A percentile compares a stretch with the other conserved stretches of the same genome.
phyloP scores from a whole-genome alignment of 768 basidiomycete genomes.

The Gautieria morchelliformis region DNA sequence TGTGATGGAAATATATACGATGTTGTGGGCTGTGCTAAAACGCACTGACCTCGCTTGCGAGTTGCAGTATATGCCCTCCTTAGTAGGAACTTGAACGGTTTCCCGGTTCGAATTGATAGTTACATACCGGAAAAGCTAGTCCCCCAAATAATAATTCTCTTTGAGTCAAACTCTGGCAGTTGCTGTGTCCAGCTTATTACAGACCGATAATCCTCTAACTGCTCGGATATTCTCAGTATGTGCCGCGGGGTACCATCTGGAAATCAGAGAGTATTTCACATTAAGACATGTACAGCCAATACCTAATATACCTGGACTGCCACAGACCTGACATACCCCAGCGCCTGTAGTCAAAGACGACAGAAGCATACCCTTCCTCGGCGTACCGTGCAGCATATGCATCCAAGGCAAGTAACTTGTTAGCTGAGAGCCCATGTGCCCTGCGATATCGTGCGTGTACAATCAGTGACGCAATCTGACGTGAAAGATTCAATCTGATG shows the following conservation, averaged over 20 bases:
- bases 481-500: neutral
- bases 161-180: slow-evolving; percentile 11
- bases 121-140: neutral
- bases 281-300: neutral
- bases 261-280: neutral
- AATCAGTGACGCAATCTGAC: neutral
- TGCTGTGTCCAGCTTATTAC: slow-evolving; percentile 25
- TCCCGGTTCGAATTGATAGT: slow-evolving; percentile 14
- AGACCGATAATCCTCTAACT: slow-evolving; percentile 28
- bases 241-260: slow-evolving; percentile 25
- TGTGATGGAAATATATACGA: too few relatives aligned
- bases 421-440: neutral
- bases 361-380: slow-evolving; percentile 21
- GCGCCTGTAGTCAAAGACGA: slow-evolving; percentile 30
- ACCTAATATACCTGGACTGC: neutral
- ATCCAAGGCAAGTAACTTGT: slow-evolving; percentile 16
- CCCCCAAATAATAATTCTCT: neutral
- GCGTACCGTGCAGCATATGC: slow-evolving; percentile 24
- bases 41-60: slow-evolving; percentile 18
- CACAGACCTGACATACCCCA: slow-evolving; percentile 27
- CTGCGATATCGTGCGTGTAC: neutral
- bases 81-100: neutral
- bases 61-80: slow-evolving; percentile 24
- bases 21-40: neutral
- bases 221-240: slow-evolving; percentile 21